Conservation (phyloP, 177 flowering plant species). For the Vitis hybrid region DNA sequence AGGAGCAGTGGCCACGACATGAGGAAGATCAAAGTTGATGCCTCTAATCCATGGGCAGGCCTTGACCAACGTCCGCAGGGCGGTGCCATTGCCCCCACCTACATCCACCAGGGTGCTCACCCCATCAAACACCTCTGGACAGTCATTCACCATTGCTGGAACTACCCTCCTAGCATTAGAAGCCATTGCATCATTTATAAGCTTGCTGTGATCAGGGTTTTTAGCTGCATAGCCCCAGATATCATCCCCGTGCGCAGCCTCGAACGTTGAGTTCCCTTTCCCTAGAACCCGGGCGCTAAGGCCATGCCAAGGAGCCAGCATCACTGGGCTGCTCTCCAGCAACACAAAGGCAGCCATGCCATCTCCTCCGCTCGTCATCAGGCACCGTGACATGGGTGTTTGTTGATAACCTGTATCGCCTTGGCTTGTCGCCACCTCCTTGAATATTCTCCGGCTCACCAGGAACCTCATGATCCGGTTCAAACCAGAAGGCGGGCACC, state of each 20-base stretch:
- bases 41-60: constrained; percentile 58
- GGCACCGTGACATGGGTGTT: constrained; percentile 47
- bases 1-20: constrained; percentile 44
- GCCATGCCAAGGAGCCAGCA: constrained; percentile 58
- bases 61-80: constrained; percentile 33
- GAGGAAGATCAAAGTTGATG: constrained; percentile 75
- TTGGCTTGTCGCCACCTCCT: constrained; percentile 8
- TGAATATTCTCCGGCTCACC: constrained; percentile 35
- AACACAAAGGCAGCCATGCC: constrained; percentile 42
- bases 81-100: constrained; percentile 67
- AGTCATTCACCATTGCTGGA: constrained; percentile 26
- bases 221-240: constrained; percentile 48
- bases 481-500: constrained; percentile 30
- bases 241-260: constrained; percentile 43
- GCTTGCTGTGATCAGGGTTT: constrained; percentile 37
- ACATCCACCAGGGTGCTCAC: constrained; percentile 57
- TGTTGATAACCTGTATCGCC: constrained; percentile 27
- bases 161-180: constrained; percentile 41
- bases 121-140: constrained; percentile 50
- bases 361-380: constrained; percentile 27
- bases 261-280: constrained; percentile 30
- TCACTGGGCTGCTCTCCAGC: constrained; percentile 36
- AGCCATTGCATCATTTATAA: constrained; percentile 69
- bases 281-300: constrained; percentile 28
- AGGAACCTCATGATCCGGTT: constrained; percentile 59